These are phyloP conservation scores for Fusarium sp. DNA, from an alignment of 2,329 filamentous ascomycete species.

Conservation along the genomic window DNA sequence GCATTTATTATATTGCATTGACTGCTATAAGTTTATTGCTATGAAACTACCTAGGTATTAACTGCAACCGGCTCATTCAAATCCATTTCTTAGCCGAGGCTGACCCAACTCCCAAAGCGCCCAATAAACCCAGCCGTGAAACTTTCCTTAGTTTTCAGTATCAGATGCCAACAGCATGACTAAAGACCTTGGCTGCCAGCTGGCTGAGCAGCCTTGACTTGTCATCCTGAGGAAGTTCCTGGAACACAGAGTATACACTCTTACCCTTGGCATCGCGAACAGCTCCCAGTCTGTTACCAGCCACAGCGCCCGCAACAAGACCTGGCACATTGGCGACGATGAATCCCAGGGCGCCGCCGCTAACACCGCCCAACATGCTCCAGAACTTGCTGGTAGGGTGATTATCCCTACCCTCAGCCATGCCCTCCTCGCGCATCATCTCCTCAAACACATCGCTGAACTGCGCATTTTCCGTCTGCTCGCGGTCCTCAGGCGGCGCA, in stretches of 20 bases:
- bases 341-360: constrained; percentile 92
- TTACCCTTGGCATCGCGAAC: constrained; percentile 92
- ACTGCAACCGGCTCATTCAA: constrained; percentile 3
- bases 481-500: constrained; percentile 56
- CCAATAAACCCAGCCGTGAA: constrained; percentile 15
- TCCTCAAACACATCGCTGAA: constrained; percentile 92
- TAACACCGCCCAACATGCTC: constrained; percentile 86
- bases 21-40: neutral
- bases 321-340: constrained; percentile 95
- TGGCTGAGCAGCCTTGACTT: constrained; percentile 86
- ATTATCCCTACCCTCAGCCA: constrained; percentile 79
- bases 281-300: constrained; percentile 91
- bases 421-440: constrained; percentile 88
- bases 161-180: constrained; percentile 77
- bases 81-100: constrained; percentile 8
- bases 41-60: constrained; percentile 16
- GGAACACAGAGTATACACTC: constrained; percentile 93
- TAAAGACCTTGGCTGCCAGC: constrained; percentile 88
- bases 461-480: constrained; percentile 79
- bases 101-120: constrained; percentile 36
- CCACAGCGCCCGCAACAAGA: constrained; percentile 89
- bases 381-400: constrained; percentile 83
- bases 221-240: constrained; percentile 86
- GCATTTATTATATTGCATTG: neutral
- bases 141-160: neutral